Evolutionary conservation across 805 yeast genomes (phyloP).

Genomic region (Sugiyamaella smithiae): DNA sequence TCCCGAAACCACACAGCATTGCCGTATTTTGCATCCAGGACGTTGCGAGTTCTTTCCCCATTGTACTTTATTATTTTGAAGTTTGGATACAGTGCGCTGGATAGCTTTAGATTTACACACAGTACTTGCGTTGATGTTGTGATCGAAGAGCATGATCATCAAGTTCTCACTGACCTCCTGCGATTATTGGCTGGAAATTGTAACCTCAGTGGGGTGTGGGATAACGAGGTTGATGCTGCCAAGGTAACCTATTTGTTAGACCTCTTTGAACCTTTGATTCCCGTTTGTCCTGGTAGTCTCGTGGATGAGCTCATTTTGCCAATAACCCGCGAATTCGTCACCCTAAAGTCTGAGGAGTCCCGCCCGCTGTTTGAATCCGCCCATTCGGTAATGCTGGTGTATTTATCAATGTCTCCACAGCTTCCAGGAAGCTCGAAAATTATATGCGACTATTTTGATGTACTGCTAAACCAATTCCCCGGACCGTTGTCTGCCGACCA

Average conservation of each 20-base stretch:
- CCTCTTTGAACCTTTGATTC: slow-evolving; percentile 34
- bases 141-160: slow-evolving; percentile 27
- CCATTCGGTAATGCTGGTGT: slow-evolving; percentile 56
- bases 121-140: slow-evolving; percentile 46
- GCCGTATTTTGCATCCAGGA: slow-evolving; percentile 21
- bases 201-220: slow-evolving; percentile 27
- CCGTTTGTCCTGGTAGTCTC: slow-evolving; percentile 35
- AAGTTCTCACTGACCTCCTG: slow-evolving; percentile 28
- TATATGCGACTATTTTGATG: slow-evolving; percentile 41
- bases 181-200: slow-evolving; percentile 32
- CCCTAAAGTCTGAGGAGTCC: slow-evolving; percentile 13
- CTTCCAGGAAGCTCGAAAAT: slow-evolving; percentile 6
- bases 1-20: background rate
- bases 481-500: slow-evolving; percentile 50
- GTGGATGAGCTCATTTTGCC: slow-evolving; percentile 37
- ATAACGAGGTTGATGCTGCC: slow-evolving; percentile 29
- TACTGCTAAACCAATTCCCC: slow-evolving; percentile 58
- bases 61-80: slow-evolving; percentile 28
- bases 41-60: slow-evolving; percentile 23
- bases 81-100: slow-evolving; percentile 30
- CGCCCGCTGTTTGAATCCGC: slow-evolving; percentile 53
- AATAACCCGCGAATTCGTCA: slow-evolving; percentile 22
- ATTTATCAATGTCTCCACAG: slow-evolving; percentile 24
- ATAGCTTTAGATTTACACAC: slow-evolving; percentile 57
- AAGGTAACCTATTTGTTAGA: slow-evolving; percentile 32